phyloP scores from a whole-genome alignment of 2,329 filamentous ascomycete species.

The Fusarium nanum region DNA sequence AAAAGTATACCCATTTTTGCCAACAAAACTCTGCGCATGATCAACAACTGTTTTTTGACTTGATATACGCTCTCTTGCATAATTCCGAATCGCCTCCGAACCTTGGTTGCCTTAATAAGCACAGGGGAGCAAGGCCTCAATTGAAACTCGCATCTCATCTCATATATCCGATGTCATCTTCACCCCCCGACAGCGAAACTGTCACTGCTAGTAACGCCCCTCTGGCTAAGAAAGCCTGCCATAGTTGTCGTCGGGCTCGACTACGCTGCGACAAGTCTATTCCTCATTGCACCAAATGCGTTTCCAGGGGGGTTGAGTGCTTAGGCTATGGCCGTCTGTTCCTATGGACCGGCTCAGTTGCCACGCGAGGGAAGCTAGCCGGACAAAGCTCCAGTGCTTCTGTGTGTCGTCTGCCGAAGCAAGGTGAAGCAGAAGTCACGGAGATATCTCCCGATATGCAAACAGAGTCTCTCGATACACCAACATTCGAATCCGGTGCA shows the following conservation, averaged over 20 bases:
- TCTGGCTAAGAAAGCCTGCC: slow-evolving; percentile 54
- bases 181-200: slow-evolving; percentile 33
- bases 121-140: slow-evolving; percentile 6
- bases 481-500: slow-evolving; percentile 8
- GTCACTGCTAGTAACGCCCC: slow-evolving; percentile 21
- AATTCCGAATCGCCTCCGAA: background rate
- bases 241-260: slow-evolving; percentile 64
- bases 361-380: slow-evolving; percentile 56
- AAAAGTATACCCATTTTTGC: slow-evolving; percentile 23
- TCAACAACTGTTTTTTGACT: slow-evolving; percentile 4
- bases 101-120: slow-evolving; percentile 33
- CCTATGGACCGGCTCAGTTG: slow-evolving; percentile 62
- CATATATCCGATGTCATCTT: slow-evolving; percentile 35
- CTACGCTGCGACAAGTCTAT: slow-evolving; percentile 64
- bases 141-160: slow-evolving; percentile 11
- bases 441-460: slow-evolving; percentile 19
- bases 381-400: slow-evolving; percentile 51
- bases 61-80: background rate
- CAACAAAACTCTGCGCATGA: slow-evolving; percentile 2
- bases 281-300: slow-evolving; percentile 63
- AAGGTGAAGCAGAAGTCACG: slow-evolving; percentile 15
- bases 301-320: slow-evolving; percentile 60
- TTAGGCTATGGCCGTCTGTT: slow-evolving; percentile 66
- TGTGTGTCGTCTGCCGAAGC: slow-evolving; percentile 35
- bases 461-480: slow-evolving; percentile 20